These are phyloP conservation scores for Larix kaempferi DNA, from an alignment of 75 land plant species.

Conservation along the genomic window DNA sequence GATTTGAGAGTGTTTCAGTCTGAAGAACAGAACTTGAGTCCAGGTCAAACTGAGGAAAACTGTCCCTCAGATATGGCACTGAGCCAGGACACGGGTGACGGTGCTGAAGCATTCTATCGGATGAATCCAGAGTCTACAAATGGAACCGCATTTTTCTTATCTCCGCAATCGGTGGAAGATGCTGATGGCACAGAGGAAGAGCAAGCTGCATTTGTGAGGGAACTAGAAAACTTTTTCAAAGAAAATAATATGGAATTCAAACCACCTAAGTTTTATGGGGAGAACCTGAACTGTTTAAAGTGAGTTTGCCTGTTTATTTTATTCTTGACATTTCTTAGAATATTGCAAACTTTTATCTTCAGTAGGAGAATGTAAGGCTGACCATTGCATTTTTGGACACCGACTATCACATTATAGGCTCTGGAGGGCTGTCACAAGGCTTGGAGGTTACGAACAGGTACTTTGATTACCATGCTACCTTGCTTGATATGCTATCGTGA, in stretches of 20 bases:
- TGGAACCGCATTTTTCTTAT: neutral
- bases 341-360: neutral
- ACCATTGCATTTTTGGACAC: neutral
- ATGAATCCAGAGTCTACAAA: slow-evolving; percentile 5
- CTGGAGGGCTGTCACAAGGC: slow-evolving; percentile 78
- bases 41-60: slow-evolving; percentile 10
- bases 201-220: slow-evolving; percentile 64
- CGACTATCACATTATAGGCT: slow-evolving; percentile 39
- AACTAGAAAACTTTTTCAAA: slow-evolving; percentile 63
- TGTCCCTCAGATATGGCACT: slow-evolving; percentile 2
- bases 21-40: slow-evolving; percentile 13
- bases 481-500: neutral
- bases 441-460: slow-evolving; percentile 94
- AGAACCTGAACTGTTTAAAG: slow-evolving; percentile 81
- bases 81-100: slow-evolving; percentile 11
- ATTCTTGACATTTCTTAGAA: slow-evolving; percentile 5
- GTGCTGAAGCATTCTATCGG: slow-evolving; percentile 10
- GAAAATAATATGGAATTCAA: slow-evolving; percentile 73
- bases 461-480: neutral
- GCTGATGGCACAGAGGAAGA: slow-evolving; percentile 77
- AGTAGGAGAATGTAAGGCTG: neutral
- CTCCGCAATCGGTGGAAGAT: slow-evolving; percentile 19
- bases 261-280: slow-evolving; percentile 88
- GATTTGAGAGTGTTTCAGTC: neutral
- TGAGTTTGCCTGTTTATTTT: slow-evolving; percentile 31